Percentiles rank a stretch among this genome's conserved stretches.
Evolutionary conservation across 371 early-diverging fungal genomes (phyloP).

Genomic region (Choanephora cucurbitarum): DNA sequence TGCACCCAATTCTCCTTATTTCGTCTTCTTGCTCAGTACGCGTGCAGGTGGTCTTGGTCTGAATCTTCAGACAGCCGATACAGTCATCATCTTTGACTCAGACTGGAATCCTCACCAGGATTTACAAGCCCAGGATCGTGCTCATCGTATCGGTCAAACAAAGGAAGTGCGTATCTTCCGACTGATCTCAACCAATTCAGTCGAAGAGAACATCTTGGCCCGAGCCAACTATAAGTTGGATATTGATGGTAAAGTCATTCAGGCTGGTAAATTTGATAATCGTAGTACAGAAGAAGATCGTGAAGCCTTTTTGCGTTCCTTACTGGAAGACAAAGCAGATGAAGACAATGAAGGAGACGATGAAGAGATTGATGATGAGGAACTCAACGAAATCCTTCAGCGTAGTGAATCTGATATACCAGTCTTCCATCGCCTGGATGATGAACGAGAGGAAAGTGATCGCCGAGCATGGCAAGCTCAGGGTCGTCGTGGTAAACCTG

Average conservation of each 20-base stretch:
- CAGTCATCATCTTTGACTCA: slow-evolving; percentile 98
- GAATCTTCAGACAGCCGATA: slow-evolving; percentile 98
- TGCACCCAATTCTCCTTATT: slow-evolving; percentile 76
- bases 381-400: slow-evolving; percentile 56
- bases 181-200: slow-evolving; percentile 89
- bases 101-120: slow-evolving; percentile 99
- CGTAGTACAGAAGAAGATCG: slow-evolving; percentile 93
- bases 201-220: slow-evolving; percentile 96
- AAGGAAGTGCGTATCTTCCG: slow-evolving; percentile 98
- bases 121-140: slow-evolving; percentile 99
- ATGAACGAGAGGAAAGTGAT: slow-evolving; percentile 39
- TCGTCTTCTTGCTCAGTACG: slow-evolving; percentile 97
- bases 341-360: slow-evolving; percentile 60
- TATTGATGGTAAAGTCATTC: slow-evolving; percentile 98
- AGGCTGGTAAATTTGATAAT: slow-evolving; percentile 98
- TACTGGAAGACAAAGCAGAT: slow-evolving; percentile 68
- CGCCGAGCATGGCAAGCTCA: slow-evolving; percentile 26
- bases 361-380: slow-evolving; percentile 68
- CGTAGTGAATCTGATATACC: slow-evolving; percentile 38
- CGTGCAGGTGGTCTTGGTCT: slow-evolving; percentile 99
- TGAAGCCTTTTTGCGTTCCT: slow-evolving; percentile 80
- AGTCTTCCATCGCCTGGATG: slow-evolving; percentile 41
- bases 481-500: slow-evolving; percentile 51
- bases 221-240: slow-evolving; percentile 94
- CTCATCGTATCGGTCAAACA: slow-evolving; percentile 99